Base-by-base conservation (phyloP, 129 eudicot species). In the Chrysanthemum lavandulifolium region DNA sequence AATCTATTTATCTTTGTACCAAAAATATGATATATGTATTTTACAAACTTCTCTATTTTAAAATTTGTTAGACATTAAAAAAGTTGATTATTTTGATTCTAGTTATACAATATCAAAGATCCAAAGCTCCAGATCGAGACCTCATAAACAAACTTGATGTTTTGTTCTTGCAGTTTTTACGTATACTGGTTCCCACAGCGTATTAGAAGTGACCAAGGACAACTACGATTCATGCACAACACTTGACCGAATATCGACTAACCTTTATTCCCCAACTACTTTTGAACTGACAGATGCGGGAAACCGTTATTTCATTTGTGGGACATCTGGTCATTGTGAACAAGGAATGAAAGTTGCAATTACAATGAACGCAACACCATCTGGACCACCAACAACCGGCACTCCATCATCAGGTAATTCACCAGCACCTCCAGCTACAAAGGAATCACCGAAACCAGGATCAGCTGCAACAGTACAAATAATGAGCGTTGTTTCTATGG, bases 271-370 rank as follows among this genome's bases (percentile, higher is more conserved):
- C 33, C 69, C 70, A 36, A 70, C 90, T 1, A 55, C 75, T 71
- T 47, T 89, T 54, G 10, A 76, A 48, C 94, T 93, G 12, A 49
- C 78, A 25, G 76, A 79, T 50, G 75, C 83, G n/a, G 97, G 95
- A 45, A 85, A 70, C 31, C 76, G 89, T 13, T 93, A 89, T 85
- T 93, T 93, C 87, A 85, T 84, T 1, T 93, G 97, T 71, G 88
- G 97, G 40, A 80, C 84, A 18, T 29, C 70, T 23, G 92, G 88
- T 1, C 94, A 93, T 64, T 93, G 98, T 76, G 69, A 65, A 56
- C 77, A 69, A 73, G 95, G 97, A 45, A 89, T 89, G 98, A 89
- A 93, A 74, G 52, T 94, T 18, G 81, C 80, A 61, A 76, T 90
- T 75, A 33, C 79, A 27, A 27, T 2, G 31, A 27, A 1, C 31